Base-by-base conservation (phyloP, 2,329 filamentous ascomycete genomes). In the Hymenotorrendiella dingleyae region DNA sequence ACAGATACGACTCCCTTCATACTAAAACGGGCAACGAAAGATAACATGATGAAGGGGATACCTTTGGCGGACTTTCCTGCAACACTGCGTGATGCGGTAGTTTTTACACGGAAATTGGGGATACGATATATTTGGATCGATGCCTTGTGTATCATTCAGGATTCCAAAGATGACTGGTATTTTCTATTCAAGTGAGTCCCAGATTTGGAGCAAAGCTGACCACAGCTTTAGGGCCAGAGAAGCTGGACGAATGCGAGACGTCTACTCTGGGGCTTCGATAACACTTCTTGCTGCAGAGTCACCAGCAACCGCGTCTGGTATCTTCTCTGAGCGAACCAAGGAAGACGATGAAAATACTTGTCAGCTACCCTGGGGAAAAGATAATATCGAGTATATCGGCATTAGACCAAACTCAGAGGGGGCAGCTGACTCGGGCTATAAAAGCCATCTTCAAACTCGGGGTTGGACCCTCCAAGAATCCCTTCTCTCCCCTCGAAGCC, bases 61-160 rank as follows among this genome's bases (percentile, higher is more conserved):
- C 11, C 14, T 2, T 33, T 55, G 9, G 45, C 43, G 4, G 43
- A 42, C 14, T 33, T 59, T 7, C 54, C 56, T 10, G 45, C 44
- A 20, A 52, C 47, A 11, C 56, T 60, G 20, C 54, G 34, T 10
- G 57, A 63, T 24, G 56, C 59, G 6, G 54, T 64, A 28, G 14
- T 21, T 1, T 36, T 63, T 11, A 55, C 57, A 4, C 46, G 49
- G 9, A 40, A 45, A 11, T 53, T 64, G 23, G 41, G 37, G 0
- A 32, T 61, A 10, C 23, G 41, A 1, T 63, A 60, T 41, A 41
- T 64, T 4, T 64, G 61, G 61, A 59, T 63, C 28, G 59, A 63
- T 48, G 53, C 54, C n/a, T 42, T 63, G 0, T 64, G 62, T 24
- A 60, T 64, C 12, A 41, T 58, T 21, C 60, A 64, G 30, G 54